These are phyloP conservation scores for Fusarium guadeloupense DNA, from an alignment of 2,329 filamentous ascomycete species.

Conservation along the genomic window DNA sequence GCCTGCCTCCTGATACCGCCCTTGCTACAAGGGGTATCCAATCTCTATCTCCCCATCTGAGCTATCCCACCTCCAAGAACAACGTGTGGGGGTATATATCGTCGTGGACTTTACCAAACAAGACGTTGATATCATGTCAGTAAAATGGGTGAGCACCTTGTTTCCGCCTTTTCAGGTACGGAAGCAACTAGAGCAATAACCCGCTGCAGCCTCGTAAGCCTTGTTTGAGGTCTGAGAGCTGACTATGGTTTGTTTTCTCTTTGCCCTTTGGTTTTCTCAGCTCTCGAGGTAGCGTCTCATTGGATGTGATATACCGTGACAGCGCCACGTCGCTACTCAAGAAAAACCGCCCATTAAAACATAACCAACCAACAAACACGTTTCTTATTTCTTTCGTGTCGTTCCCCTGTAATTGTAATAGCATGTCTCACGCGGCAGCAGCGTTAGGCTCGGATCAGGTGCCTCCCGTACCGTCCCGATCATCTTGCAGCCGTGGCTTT, in stretches of 20 bases:
- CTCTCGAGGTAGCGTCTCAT: conserved; percentile 4
- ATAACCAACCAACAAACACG: conserved; percentile 1
- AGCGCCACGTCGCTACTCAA: conserved; percentile 20
- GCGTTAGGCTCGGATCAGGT: conserved; percentile 35
- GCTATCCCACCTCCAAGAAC: conserved; percentile 22
- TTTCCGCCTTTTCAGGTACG: conserved; percentile 13
- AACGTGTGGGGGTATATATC: conserved; percentile 24
- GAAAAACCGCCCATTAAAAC: conserved; percentile 13
- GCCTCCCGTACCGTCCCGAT: conserved; percentile 33
- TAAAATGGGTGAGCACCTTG: neutral
- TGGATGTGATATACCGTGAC: conserved; percentile 10
- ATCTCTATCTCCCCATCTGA: conserved; percentile 18
- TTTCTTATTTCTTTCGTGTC: no score
- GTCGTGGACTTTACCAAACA: conserved; percentile 17
- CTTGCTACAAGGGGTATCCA: neutral
- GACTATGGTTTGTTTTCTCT: conserved; percentile 23
- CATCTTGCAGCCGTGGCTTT: conserved; percentile 30
- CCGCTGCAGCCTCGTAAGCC: conserved; percentile 21
- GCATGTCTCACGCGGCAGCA: conserved; percentile 19
- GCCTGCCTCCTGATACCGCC: conserved; percentile 19
- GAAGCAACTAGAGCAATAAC: conserved; percentile 16
- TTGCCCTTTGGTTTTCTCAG: conserved; percentile 29
- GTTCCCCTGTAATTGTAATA: neutral
- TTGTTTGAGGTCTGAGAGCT: neutral
- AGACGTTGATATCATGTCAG: neutral